Base-by-base conservation (phyloP, 768 basidiomycete species). In the Floccularia luteovirens region DNA sequence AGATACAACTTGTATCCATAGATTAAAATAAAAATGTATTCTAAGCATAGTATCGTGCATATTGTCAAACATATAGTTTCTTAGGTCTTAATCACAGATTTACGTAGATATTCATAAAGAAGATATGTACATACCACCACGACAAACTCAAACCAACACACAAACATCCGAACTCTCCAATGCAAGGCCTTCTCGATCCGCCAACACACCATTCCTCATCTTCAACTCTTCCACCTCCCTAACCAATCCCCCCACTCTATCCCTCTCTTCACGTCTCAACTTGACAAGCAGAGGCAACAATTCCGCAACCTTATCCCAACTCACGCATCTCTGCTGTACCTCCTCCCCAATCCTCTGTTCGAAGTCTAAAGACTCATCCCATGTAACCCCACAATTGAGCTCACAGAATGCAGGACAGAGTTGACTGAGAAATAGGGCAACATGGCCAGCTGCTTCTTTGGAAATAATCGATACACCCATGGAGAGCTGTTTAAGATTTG, bases 391-490 rank as follows among this genome's bases (percentile, higher is more conserved):
- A 21, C 54, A 58, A 25, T 67, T 64, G 6, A 79, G 36, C 5
- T 24, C 36, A 48, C 70, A 75, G 2, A 52, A 50, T 1, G 63
- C 47, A 0, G 77, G 74, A 25, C 70, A 67, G 3, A 82, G 48
- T 14, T 66, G 67, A 47, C 72, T 72, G 40, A 82, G 61, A 47
- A 74, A 79, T 8, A 74, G 60, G 13, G 78, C 67, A 22, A 72
- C 67, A 0, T 66, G 47, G 3, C 60, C 66, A n/a, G n/a, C n/a
- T n/a, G n/a, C n/a, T 3, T 64, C 53, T 11, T 74, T 64, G 1
- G 49, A 34, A 20, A 76, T 65, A 36, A 57, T 54, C 13, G 77
- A 79, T 0, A 74, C 65, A 0, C 78, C 79, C 45, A 79, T 56
- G 12, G 65, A 66, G 8, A 82, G 56, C 11, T 49, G 46, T 36